Percentiles rank a stretch among this genome's conserved stretches.
Conservation (phyloP, 1,284 basidiomycete species). For the Tilletia horrida region DNA sequence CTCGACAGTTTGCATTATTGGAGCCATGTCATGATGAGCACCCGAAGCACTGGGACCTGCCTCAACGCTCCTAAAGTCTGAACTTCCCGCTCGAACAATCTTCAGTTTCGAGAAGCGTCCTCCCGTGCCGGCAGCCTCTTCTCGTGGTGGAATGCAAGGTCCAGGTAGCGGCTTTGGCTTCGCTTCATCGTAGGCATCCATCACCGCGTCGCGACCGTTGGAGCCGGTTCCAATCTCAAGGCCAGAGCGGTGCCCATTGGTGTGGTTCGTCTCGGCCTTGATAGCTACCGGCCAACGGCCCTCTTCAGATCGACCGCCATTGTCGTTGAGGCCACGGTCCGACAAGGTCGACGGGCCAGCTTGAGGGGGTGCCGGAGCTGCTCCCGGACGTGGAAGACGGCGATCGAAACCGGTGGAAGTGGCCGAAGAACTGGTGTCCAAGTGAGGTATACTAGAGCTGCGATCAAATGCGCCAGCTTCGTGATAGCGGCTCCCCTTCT, state of each 20-base stretch:
- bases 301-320: too few species aligned
- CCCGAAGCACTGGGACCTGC: not conserved
- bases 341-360: too few species aligned
- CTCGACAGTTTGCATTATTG: not conserved
- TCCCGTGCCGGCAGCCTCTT: not conserved
- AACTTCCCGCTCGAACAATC: not conserved
- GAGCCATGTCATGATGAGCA: not conserved
- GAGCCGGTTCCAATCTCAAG: not conserved
- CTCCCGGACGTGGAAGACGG: not conserved
- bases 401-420: not conserved
- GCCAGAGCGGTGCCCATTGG: not conserved
- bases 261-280: too few species aligned
- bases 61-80: not conserved
- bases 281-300: too few species aligned
- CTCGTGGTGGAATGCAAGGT: not conserved
- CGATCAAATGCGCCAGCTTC: not conserved
- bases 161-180: not conserved
- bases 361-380: not conserved
- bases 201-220: not conserved
- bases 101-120: not conserved
- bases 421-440: not conserved
- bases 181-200: not conserved
- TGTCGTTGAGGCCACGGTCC: too few species aligned
- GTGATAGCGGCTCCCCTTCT: not conserved
- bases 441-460: not conserved